Conservation (phyloP, 2,329 filamentous ascomycete species). For the Fusarium humuli region DNA sequence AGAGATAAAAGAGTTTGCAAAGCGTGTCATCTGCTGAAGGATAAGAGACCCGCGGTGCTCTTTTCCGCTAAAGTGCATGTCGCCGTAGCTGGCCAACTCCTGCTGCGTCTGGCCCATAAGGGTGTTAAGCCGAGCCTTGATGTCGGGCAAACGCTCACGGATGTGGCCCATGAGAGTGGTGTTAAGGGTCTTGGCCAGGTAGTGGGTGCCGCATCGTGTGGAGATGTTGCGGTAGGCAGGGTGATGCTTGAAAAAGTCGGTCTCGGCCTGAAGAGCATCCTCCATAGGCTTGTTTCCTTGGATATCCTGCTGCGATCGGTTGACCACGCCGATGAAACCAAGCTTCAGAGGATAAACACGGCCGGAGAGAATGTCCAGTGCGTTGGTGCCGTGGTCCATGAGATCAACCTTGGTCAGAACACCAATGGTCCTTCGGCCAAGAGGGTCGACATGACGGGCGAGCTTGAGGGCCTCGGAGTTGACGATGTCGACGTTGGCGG, state of each 20-base stretch:
- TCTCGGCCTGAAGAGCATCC: constrained; percentile 88
- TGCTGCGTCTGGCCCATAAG: constrained; percentile 99
- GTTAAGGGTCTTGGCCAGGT: constrained; percentile 93
- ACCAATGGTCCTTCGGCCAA: constrained; percentile 94
- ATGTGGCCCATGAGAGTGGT: constrained; percentile 96
- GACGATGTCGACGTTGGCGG: constrained; percentile 97
- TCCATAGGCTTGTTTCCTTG: constrained; percentile 94
- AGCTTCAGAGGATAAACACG: constrained; percentile 96
- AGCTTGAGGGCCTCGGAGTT: constrained; percentile 98
- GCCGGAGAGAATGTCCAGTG: constrained; percentile 95
- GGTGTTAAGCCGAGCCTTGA: constrained; percentile 97
- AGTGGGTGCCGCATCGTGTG: constrained; percentile 91
- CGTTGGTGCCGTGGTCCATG: constrained; percentile 99
- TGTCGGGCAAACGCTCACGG: constrained; percentile 93
- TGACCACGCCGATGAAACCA: constrained; percentile 97
- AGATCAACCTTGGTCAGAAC: constrained; percentile 97
- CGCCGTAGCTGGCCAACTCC: constrained; percentile 96
- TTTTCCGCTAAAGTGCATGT: constrained; percentile 97
- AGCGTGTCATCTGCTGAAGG: constrained; percentile 96
- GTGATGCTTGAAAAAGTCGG: constrained; percentile 97
- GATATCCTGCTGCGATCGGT: constrained; percentile 97
- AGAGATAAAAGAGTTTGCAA: constrained; percentile 96
- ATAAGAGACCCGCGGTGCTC: constrained; percentile 96
- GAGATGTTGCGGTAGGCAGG: constrained; percentile 98
- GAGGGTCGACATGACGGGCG: constrained; percentile 93